Conservation (phyloP, 345 rosid species). For the Balakata baccata region DNA sequence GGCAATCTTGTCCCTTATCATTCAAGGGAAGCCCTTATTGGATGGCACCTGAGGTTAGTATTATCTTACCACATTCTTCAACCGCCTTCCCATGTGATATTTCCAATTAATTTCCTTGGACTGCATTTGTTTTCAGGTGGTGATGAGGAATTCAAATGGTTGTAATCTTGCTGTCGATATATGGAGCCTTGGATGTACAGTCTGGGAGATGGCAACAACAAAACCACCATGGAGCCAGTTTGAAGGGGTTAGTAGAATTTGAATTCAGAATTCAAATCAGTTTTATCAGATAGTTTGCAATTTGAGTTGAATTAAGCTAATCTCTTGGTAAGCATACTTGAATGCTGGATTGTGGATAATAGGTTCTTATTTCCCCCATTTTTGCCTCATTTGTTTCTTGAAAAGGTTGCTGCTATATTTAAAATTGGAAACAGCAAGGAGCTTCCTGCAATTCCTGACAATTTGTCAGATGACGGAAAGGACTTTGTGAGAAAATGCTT, state of each 20-base stretch:
- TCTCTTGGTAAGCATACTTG: neutral
- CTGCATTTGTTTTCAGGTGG: slow-evolving; percentile 47
- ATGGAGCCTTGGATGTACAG: slow-evolving; percentile 88
- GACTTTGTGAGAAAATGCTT: slow-evolving; percentile 59
- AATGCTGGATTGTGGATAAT: slow-evolving; percentile 1
- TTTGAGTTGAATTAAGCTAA: neutral
- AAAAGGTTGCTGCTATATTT: slow-evolving; percentile 57
- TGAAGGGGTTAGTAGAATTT: slow-evolving; percentile 61
- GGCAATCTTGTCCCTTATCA: slow-evolving; percentile 73
- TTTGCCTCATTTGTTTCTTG: slow-evolving; percentile 1
- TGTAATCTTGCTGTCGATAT: slow-evolving; percentile 75
- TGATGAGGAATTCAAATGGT: slow-evolving; percentile 57
- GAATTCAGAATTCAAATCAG: neutral
- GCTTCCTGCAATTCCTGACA: slow-evolving; percentile 67
- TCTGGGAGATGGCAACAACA: slow-evolving; percentile 80
- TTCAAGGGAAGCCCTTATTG: slow-evolving; percentile 85
- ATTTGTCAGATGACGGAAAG: slow-evolving; percentile 63
- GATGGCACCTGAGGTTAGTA: slow-evolving; percentile 81
- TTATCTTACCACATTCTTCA: neutral
- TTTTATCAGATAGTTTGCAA: neutral
- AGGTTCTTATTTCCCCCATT: neutral
- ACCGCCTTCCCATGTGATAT: neutral
- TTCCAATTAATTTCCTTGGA: neutral
- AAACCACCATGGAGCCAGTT: slow-evolving; percentile 84
- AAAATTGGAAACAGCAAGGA: slow-evolving; percentile 78